Conservation (phyloP, 148 eudicot genomes). For the Salicornia ramosissima region DNA sequence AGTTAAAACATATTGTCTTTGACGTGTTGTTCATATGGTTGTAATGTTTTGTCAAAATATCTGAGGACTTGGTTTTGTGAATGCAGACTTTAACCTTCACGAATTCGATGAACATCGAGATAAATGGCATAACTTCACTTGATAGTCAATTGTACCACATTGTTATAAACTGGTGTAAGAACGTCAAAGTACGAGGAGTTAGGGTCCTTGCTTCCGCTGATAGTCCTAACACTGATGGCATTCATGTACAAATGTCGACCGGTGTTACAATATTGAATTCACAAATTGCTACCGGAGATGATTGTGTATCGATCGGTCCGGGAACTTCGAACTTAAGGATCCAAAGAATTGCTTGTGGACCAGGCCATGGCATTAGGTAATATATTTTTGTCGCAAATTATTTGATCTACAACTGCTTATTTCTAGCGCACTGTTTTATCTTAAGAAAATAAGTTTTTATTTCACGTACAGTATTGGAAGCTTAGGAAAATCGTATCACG, state of each 20-base stretch:
- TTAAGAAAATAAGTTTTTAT: too few species aligned
- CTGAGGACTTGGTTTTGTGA: not conserved
- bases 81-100: constrained; percentile 34
- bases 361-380: constrained; percentile 35
- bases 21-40: not conserved
- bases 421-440: too few species aligned
- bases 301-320: constrained; percentile 50
- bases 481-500: constrained; percentile 31
- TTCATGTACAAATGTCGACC: constrained; percentile 42
- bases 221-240: constrained; percentile 58
- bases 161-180: constrained; percentile 37
- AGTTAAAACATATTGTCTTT: too few species aligned
- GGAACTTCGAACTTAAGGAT: constrained; percentile 42
- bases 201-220: constrained; percentile 28
- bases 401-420: too few species aligned
- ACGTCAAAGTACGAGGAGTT: constrained; percentile 32
- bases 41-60: not conserved
- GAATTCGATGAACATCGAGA: constrained; percentile 35
- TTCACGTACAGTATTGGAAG: constrained; percentile 43
- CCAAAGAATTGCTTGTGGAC: constrained; percentile 43
- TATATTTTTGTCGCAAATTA: not conserved
- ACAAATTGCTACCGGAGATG: constrained; percentile 48
- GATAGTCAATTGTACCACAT: constrained; percentile 54
- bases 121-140: constrained; percentile 33
- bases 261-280: constrained; percentile 34